Base-by-base conservation (phyloP, 139 green algal genomes). In the Haematococcus lacustris region DNA sequence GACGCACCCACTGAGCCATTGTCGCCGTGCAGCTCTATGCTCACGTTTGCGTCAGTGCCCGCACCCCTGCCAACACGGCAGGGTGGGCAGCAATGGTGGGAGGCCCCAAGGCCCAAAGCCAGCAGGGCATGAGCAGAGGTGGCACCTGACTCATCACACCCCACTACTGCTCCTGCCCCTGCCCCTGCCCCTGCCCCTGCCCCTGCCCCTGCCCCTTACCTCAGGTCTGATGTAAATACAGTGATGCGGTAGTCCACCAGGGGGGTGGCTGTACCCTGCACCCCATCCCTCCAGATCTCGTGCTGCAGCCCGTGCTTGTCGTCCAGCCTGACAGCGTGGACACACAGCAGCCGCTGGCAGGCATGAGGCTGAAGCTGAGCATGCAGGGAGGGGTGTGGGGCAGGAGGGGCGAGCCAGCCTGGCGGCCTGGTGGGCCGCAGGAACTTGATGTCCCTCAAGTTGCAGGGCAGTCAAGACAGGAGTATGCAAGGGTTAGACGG, bases 41-140 rank as follows among this genome's bases (percentile, higher is more conserved):
- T 68, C n/a, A 88, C 73, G 41, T 82, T 83, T 25, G 71, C 73
- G 51, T 85, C 80, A 40, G 82, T 87, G 39, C 82, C 78, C 9
- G 78, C 78, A 35, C 74, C 74, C 38, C 76, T 77, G 76, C 21
- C 21, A 21, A n/a, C 21, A 13, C 47, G 21, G 13, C 47, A 57
- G 47, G 21, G 13, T 21, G 13, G 13, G 13, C 47, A n/a, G 47
- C 47, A 57, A 57, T 57, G 13, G 21, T 57, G 47, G 13, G 13
- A 57, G 47, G 47, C 13, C 47, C 13, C 21, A 13, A 57, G 47
- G 47, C 21, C 47, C 17, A 21, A 13, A 57, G 47, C 21, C n/a
- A n/a, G n/a, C n/a, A n/a, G n/a, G n/a, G n/a, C n/a, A n/a, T n/a
- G n/a, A n/a, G n/a, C n/a, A n/a, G n/a, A n/a, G n/a, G n/a, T n/a